phyloP scores from a whole-genome alignment of 2,329 filamentous ascomycete species.

The Fusarium aywerte region DNA sequence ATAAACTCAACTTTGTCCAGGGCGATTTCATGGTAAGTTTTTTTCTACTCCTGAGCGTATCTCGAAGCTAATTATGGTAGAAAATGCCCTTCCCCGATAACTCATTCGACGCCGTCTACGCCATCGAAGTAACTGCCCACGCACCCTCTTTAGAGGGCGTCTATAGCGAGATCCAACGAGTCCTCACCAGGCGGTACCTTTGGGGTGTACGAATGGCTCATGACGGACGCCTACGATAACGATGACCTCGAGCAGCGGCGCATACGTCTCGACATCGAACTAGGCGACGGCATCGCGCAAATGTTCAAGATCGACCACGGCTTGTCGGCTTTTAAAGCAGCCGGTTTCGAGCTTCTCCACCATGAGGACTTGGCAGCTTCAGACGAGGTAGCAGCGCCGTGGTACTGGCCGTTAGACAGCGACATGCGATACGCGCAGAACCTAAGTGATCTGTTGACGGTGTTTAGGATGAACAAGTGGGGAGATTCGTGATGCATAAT shows the following conservation, averaged over 20 bases:
- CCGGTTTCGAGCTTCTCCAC: constrained; percentile 79
- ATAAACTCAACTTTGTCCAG: constrained; percentile 88
- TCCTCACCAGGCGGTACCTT: constrained; percentile 94
- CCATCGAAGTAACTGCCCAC: constrained; percentile 96
- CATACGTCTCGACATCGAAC: constrained; percentile 93
- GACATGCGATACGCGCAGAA: constrained; percentile 81
- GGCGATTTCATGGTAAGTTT: constrained; percentile 87
- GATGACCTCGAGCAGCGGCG: constrained; percentile 84
- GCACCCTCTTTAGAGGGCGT: constrained; percentile 90
- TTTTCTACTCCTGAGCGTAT: accelerated
- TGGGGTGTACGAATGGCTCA: constrained; percentile 98
- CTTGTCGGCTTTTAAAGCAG: constrained; percentile 81
- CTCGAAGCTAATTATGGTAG: constrained; percentile 52
- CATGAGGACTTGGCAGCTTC: constrained; percentile 66
- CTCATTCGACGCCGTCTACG: constrained; percentile 93
- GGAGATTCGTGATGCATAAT: constrained; percentile 75
- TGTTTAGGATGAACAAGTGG: constrained; percentile 84
- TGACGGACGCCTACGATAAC: constrained; percentile 96
- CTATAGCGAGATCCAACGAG: constrained; percentile 93
- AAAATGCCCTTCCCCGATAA: constrained; percentile 96
- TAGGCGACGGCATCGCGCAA: constrained; percentile 95
- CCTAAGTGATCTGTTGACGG: constrained; percentile 77
- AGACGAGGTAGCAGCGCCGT: constrained; percentile 68
- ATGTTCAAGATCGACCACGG: constrained; percentile 91
- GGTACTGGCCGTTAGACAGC: constrained; percentile 87